phyloP scores from a whole-genome alignment of 78 protist species.

The Tieghemostelium lacteum region DNA sequence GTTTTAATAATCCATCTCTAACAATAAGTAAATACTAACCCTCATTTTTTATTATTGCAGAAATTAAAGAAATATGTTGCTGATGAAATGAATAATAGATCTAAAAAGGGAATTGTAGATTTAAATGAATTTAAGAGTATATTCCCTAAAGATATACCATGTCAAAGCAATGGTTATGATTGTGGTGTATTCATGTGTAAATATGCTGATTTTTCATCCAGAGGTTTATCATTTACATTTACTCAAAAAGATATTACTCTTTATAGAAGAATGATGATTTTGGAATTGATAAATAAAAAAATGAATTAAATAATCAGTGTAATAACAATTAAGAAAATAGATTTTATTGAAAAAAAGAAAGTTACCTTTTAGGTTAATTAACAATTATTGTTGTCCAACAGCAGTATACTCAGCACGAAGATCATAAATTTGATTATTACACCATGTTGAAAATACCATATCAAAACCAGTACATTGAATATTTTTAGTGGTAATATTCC shows the following conservation, averaged over 20 bases:
- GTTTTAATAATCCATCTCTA: not conserved
- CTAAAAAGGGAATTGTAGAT: conserved; percentile 22
- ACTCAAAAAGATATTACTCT: conserved; percentile 71
- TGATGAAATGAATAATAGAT: conserved; percentile 71
- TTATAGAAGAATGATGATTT: conserved; percentile 43
- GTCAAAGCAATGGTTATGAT: conserved; percentile 87
- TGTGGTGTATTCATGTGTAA: conserved; percentile 92
- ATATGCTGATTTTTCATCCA: conserved; percentile 82
- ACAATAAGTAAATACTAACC: not conserved
- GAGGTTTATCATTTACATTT: conserved; percentile 43
- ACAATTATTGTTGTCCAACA: too few species aligned
- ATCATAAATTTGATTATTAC: not conserved
- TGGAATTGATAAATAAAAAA: conserved; percentile 44
- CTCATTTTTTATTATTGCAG: not conserved
- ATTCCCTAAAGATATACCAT: conserved; percentile 67
- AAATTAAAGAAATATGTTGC: conserved; percentile 15
- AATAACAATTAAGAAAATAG: not conserved
- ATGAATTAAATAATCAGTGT: not conserved
- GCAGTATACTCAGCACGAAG: conserved; percentile 8
- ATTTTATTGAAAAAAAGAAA: too few species aligned
- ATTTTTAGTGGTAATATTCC: not conserved
- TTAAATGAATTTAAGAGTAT: conserved; percentile 38
- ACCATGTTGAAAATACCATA: conserved; percentile 16
- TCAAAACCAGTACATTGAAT: not conserved
- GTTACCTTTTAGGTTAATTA: too few species aligned